These are phyloP conservation scores for Colletotrichum horii DNA, from an alignment of 2,329 filamentous ascomycete species.

Conservation along the genomic window DNA sequence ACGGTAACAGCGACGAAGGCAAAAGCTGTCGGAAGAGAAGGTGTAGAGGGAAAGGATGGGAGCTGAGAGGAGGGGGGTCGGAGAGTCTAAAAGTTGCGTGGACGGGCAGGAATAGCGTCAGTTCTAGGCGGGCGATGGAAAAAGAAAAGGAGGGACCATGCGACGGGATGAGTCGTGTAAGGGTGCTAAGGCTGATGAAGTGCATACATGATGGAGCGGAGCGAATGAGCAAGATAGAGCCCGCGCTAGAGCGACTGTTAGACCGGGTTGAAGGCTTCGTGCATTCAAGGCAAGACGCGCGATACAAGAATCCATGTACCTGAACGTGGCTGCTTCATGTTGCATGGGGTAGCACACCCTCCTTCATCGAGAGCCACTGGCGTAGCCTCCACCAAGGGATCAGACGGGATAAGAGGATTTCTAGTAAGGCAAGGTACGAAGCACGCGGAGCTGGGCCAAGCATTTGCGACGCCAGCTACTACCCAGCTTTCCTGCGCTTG, in stretches of 20 bases:
- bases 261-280: constrained; percentile 15
- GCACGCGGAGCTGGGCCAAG: not conserved
- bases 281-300: not conserved
- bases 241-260: constrained; percentile 7
- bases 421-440: not conserved
- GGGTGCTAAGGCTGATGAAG: constrained; percentile 18
- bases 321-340: constrained; percentile 15
- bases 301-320: not conserved
- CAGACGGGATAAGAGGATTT: not conserved
- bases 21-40: not conserved
- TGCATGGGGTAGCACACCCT: not conserved
- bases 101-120: not conserved
- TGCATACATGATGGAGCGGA: constrained; percentile 2
- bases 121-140: not conserved
- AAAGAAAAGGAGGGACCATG: constrained; percentile 18
- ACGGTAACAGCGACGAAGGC: not conserved
- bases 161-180: constrained; percentile 13
- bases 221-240: not conserved
- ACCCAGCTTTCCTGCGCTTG: not conserved
- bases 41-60: not conserved
- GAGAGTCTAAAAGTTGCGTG: constrained; percentile 10
- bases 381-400: not conserved
- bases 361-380: not conserved
- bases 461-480: not conserved
- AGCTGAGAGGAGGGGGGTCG: not conserved